phyloP scores from a whole-genome alignment of 2,329 filamentous ascomycete species.

The Stagonosporopsis cucurbitacearum region DNA sequence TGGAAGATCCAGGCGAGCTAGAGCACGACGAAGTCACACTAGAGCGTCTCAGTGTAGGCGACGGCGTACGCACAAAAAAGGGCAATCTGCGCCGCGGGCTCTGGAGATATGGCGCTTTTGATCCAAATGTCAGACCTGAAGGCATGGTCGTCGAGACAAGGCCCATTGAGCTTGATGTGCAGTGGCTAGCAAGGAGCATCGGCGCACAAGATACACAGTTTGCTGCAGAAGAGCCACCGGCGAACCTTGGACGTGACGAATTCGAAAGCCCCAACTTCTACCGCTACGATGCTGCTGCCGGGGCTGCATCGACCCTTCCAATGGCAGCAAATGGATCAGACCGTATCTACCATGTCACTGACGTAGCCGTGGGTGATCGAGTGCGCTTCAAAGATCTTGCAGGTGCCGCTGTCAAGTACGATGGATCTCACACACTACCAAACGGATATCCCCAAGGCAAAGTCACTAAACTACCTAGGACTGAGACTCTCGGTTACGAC shows the following conservation, averaged over 20 bases:
- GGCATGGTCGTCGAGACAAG: conserved; percentile 62
- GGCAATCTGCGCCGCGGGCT: conserved; percentile 58
- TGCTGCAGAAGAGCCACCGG: conserved; percentile 42
- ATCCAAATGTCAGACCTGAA: conserved; percentile 56
- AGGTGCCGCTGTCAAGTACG: conserved; percentile 60
- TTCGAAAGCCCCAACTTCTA: conserved; percentile 52
- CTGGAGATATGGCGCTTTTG: conserved; percentile 61
- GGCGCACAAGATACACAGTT: conserved; percentile 25
- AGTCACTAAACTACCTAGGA: conserved; percentile 54
- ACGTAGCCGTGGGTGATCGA: conserved; percentile 54
- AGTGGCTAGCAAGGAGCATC: conserved; percentile 60
- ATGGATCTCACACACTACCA: conserved; percentile 37
- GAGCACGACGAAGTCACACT: conserved; percentile 41
- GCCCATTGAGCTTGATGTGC: conserved; percentile 54
- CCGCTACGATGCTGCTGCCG: conserved; percentile 52
- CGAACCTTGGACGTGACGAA: conserved; percentile 45
- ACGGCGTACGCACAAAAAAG: conserved; percentile 60
- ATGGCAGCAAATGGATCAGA: conserved; percentile 32
- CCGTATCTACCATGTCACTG: conserved; percentile 44
- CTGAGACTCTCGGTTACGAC: conserved; percentile 62
- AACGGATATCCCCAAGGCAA: conserved; percentile 49
- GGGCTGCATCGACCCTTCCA: conserved; percentile 31
- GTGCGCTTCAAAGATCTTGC: conserved; percentile 63
- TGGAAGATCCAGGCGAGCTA: conserved; percentile 55
- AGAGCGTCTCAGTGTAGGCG: conserved; percentile 54